A percentile compares a stretch with the other conserved stretches of the same genome.
phyloP scores from a whole-genome alignment of 2,329 filamentous ascomycete genomes.

The Fusarium sp. region DNA sequence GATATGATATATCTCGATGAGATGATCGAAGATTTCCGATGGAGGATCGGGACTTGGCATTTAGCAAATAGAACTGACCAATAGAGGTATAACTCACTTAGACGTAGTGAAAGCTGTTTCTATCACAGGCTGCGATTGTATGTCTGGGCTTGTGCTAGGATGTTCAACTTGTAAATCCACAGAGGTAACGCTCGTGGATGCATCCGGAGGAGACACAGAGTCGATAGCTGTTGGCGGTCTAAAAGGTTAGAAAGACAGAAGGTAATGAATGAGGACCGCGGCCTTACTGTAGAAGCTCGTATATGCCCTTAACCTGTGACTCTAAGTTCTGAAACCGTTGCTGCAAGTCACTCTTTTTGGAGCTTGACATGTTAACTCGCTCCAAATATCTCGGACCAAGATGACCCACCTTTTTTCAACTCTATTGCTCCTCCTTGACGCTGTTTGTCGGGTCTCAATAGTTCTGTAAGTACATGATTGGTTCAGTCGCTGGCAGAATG shows the following conservation, averaged over 20 bases:
- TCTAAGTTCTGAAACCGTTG: slow-evolving; percentile 10
- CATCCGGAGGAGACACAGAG: neutral
- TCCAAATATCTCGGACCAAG: fast-evolving
- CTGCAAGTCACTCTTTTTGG: neutral
- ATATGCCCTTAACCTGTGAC: slow-evolving; percentile 11
- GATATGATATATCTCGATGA: slow-evolving; percentile 9
- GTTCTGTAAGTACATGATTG: slow-evolving; percentile 8
- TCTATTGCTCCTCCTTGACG: neutral
- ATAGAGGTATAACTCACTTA: fast-evolving
- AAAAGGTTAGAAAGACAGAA: neutral
- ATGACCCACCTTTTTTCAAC: neutral
- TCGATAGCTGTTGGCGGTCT: neutral
- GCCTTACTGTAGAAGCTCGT: slow-evolving; percentile 7
- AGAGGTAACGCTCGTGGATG: neutral
- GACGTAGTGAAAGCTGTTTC: neutral
- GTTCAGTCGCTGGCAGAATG: slow-evolving; percentile 4
- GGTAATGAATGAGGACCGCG: too few relatives aligned
- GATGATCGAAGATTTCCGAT: neutral
- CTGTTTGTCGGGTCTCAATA: neutral
- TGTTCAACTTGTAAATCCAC: neutral
- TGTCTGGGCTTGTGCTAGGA: neutral
- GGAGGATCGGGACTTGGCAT: neutral
- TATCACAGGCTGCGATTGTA: neutral
- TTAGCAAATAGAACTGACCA: fast-evolving
- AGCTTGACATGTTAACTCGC: neutral